Conservation (phyloP, 371 early-diverging fungal genomes). For the Haplosporangium sp. region DNA sequence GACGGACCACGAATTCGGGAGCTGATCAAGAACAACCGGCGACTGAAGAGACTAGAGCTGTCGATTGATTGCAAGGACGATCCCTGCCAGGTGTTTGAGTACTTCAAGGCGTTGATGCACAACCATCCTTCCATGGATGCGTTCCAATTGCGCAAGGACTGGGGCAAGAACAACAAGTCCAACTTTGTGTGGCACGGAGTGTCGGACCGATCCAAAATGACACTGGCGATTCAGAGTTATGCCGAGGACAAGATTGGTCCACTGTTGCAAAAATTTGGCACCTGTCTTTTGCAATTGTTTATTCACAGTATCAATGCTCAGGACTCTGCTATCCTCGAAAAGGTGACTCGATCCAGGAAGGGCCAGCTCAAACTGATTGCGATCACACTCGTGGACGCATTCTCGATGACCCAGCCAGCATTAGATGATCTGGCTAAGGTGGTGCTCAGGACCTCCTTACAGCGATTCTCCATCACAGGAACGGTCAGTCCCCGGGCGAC, state of each 20-base stretch:
- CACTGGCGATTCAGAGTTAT: conserved; percentile 31
- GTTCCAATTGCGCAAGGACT: conserved; percentile 31
- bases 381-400: conserved; percentile 26
- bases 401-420: conserved; percentile 8
- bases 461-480: conserved; percentile 27
- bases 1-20: conserved; percentile 44
- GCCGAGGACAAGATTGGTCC: conserved; percentile 47
- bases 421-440: conserved; percentile 35
- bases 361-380: conserved; percentile 34
- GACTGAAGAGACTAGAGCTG: conserved; percentile 24
- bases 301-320: conserved; percentile 25
- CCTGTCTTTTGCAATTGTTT: conserved; percentile 25
- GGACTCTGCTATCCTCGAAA: conserved; percentile 36
- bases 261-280: conserved; percentile 36
- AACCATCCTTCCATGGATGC: conserved; percentile 36
- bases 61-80: conserved; percentile 26
- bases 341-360: conserved; percentile 37
- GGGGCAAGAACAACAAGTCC: conserved; percentile 28
- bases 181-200: conserved; percentile 39
- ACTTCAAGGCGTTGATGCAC: conserved; percentile 33
- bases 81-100: conserved; percentile 41
- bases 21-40: conserved; percentile 32
- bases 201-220: conserved; percentile 41
- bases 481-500: conserved; percentile 14
- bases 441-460: conserved; percentile 12